Base-by-base conservation (phyloP, 192 early-diverging fungal species). In the Coemansia reversa region DNA sequence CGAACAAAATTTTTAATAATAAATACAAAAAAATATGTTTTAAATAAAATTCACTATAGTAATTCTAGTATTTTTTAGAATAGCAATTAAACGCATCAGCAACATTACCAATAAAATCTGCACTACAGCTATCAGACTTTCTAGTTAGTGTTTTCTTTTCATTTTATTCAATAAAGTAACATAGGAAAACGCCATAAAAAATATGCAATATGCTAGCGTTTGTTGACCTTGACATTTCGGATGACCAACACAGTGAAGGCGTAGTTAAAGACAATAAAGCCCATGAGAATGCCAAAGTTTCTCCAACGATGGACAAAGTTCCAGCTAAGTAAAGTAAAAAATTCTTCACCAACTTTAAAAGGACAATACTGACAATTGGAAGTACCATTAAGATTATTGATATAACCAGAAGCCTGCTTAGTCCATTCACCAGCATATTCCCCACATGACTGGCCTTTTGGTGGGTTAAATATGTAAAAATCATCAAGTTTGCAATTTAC, bases 271-370 rank as follows among this genome's bases (percentile, higher is more conserved):
- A 49, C 67, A n/a, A 75, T 71, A 62, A 85, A 91, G 5, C 70
- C 75, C 14, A 84, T 65, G 52, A 93, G 54, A 47, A 91, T 88
- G 25, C 86, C 85, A 70, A 88, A 71, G 66, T 91, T 91, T 63
- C 89, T 85, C 88, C 88, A 93, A 27, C 82, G 83, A 66, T 91
- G 51, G 16, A 25, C 74, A 56, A 76, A 85, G 55, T 54, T 59
- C 87, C 89, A 86, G 27, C 68, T 81, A 39, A 86, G 73, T 6
- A 58, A 54, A 0, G 50, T 27, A 20, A 78, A 88, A 61, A 82
- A 90, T 23, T 91, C 84, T 25, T 90, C 72, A 9, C 86, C 89
- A 18, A 66, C 57, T 18, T 60, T 70, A 58, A 84, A 88, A 1
- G 68, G 57, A 58, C 90, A 93, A 66, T 89, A 93, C 33, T 85